phyloP scores from a whole-genome alignment of 352 stramenopile species.

The Globisporangium barbulae region DNA sequence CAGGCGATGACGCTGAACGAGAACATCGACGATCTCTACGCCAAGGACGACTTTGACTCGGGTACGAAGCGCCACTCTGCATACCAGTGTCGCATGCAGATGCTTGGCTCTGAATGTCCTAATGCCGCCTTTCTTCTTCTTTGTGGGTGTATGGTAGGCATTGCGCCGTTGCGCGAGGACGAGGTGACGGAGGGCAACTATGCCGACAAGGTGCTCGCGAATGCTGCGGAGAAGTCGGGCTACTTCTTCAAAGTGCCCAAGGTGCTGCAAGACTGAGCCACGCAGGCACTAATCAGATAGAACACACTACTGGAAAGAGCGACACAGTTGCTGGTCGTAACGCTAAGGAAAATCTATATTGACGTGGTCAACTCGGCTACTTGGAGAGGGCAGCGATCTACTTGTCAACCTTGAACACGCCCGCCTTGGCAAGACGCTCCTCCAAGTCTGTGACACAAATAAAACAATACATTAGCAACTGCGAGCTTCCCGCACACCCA shows the following conservation, averaged over 20 bases:
- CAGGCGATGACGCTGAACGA: slow-evolving; percentile 78
- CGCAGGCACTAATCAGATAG: no score
- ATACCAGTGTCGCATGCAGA: no score
- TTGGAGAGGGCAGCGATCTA: slow-evolving; percentile 9
- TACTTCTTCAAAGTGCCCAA: slow-evolving; percentile 89
- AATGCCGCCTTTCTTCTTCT: no score
- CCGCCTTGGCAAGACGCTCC: slow-evolving; percentile 75
- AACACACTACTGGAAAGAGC: no score
- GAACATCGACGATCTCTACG: slow-evolving; percentile 83
- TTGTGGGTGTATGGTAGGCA: slow-evolving; percentile 10
- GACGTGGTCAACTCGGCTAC: not conserved
- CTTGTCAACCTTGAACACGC: slow-evolving; percentile 56
- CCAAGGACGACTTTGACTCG: slow-evolving; percentile 51
- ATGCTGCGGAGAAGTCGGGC: slow-evolving; percentile 68
- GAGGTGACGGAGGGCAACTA: slow-evolving; percentile 74
- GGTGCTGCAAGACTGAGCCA: slow-evolving; percentile 71
- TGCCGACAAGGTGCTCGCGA: slow-evolving; percentile 66
- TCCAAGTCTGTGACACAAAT: slow-evolving; percentile 60
- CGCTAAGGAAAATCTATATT: slow-evolving; percentile 16
- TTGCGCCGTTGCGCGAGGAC: slow-evolving; percentile 68
- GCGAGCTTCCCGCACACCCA: slow-evolving; percentile 4
- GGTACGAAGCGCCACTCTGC: slow-evolving; percentile 14
- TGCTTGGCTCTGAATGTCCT: no score
- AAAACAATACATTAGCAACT: not conserved
- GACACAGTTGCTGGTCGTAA: not conserved